Evolutionary conservation across 106 monocot species (phyloP).

Genomic region (Dioscorea zingiberensis): DNA sequence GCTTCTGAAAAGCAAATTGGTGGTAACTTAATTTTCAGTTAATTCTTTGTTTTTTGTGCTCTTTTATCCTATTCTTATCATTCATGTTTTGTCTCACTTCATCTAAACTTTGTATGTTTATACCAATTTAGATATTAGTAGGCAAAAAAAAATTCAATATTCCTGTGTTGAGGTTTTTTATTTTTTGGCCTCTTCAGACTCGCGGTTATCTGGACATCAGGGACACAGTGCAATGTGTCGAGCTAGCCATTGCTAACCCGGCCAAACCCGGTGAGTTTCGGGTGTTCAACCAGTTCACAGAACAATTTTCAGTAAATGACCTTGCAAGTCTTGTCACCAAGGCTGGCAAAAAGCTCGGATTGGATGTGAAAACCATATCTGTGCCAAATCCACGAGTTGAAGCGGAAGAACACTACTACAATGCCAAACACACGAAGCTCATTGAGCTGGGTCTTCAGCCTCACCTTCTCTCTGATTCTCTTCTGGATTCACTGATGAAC

Average conservation of each 20-base stretch:
- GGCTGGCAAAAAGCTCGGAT: conserved; percentile 74
- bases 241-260: conserved; percentile 90
- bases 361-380: conserved; percentile 69
- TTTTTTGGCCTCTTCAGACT: conserved; percentile 42
- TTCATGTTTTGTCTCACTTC: neutral
- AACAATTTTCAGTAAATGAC: conserved; percentile 91
- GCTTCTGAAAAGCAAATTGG: too few species aligned
- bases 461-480: conserved; percentile 81
- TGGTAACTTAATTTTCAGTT: too few species aligned
- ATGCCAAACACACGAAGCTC: conserved; percentile 85
- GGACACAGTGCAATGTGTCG: conserved; percentile 93
- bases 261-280: conserved; percentile 86
- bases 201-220: conserved; percentile 93
- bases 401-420: conserved; percentile 94
- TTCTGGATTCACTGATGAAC: conserved; percentile 86
- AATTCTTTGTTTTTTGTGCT: too few species aligned
- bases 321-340: conserved; percentile 65
- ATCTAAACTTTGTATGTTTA: neutral
- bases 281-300: conserved; percentile 98
- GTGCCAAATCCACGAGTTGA: conserved; percentile 94
- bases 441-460: conserved; percentile 77
- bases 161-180: neutral
- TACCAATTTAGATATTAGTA: neutral
- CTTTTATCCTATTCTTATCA: neutral
- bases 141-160: neutral